Evolutionary conservation across 768 basidiomycete genomes (phyloP).

Genomic region (Gelatoporia subvermispora): DNA sequence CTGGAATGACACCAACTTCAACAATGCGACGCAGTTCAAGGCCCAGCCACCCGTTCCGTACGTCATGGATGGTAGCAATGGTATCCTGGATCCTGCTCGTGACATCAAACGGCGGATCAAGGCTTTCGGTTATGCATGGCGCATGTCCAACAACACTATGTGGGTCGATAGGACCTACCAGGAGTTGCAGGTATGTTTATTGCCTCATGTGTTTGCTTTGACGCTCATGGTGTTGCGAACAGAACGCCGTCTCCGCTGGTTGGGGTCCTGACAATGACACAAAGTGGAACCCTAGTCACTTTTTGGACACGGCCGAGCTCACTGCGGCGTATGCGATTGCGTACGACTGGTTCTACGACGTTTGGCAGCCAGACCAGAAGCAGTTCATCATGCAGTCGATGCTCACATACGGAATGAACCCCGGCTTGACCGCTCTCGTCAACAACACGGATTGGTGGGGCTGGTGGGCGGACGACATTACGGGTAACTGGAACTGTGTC

Average conservation of each 20-base stretch:
- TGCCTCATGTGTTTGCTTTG: neutral
- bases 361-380: constrained; percentile 73
- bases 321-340: constrained; percentile 85
- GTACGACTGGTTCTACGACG: constrained; percentile 94
- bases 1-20: constrained; percentile 92
- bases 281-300: constrained; percentile 86
- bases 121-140: constrained; percentile 86
- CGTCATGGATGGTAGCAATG: constrained; percentile 74
- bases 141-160: constrained; percentile 86
- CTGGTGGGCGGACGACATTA: constrained; percentile 75
- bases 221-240: neutral
- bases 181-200: constrained; percentile 70
- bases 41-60: constrained; percentile 62
- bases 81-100: constrained; percentile 88
- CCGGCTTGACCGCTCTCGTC: constrained; percentile 38
- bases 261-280: constrained; percentile 51
- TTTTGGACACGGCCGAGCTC: constrained; percentile 91
- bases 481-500: constrained; percentile 98
- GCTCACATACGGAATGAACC: constrained; percentile 70
- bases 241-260: constrained; percentile 61
- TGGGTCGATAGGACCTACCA: constrained; percentile 84
- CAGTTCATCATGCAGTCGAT: constrained; percentile 63
- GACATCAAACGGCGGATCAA: constrained; percentile 89
- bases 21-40: constrained; percentile 78
- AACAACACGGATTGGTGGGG: constrained; percentile 33